A percentile compares a stretch with the other conserved stretches of the same genome.
These are phyloP conservation scores for Coccomyxa sp. DNA, from an alignment of 139 green algal genomes.

Conservation along the genomic window DNA sequence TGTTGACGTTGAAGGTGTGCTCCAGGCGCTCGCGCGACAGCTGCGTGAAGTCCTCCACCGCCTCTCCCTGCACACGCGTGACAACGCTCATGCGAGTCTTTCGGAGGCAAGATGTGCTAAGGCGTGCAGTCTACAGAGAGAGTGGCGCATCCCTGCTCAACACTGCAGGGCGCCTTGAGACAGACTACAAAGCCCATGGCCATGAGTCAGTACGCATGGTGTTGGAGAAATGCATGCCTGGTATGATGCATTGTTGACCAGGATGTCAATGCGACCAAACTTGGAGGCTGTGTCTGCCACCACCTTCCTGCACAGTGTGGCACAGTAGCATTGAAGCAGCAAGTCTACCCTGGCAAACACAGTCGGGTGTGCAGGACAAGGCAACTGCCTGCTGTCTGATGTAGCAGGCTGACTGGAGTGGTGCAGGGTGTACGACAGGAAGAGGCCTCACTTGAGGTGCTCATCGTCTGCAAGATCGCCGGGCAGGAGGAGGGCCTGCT, in stretches of 20 bases:
- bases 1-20: constrained; percentile 26
- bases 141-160: no score
- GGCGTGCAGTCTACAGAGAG: no score
- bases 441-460: constrained; percentile 17
- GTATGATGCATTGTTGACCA: constrained; percentile 27
- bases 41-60: constrained; percentile 14
- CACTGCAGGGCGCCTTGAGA: background rate
- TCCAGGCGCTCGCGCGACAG: constrained; percentile 19
- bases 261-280: constrained; percentile 22
- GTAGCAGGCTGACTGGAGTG: background rate
- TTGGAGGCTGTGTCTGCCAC: constrained; percentile 17
- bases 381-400: background rate
- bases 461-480: constrained; percentile 20
- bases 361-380: background rate
- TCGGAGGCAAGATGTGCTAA: no score
- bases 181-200: background rate
- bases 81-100: background rate
- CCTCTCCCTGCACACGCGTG: background rate
- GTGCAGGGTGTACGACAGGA: no score
- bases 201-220: background rate
- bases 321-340: background rate
- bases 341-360: background rate
- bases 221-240: constrained; percentile 1
- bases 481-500: constrained; percentile 12
- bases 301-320: constrained; percentile 18